Percentiles rank a stretch among this genome's conserved stretches.
Evolutionary conservation across 2,329 filamentous ascomycete genomes (phyloP).

Genomic region (Penicillium sp.): DNA sequence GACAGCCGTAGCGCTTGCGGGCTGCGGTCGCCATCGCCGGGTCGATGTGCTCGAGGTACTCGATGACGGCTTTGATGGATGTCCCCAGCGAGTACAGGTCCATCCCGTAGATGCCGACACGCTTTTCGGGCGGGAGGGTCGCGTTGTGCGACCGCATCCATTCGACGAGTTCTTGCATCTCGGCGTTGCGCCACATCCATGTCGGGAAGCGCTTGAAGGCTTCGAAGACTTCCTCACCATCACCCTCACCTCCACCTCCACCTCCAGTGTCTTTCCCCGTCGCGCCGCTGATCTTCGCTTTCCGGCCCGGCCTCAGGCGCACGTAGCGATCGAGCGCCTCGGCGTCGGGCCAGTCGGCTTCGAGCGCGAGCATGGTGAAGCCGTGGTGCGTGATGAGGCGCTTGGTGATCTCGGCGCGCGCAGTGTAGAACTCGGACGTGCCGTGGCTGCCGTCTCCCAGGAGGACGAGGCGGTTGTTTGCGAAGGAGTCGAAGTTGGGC

Average conservation of each 20-base stretch:
- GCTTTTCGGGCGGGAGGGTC: constrained; percentile 32
- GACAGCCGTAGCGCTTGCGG: constrained; percentile 50
- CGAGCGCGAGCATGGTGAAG: constrained; percentile 57
- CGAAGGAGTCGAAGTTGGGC: constrained; percentile 48
- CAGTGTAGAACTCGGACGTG: constrained; percentile 61
- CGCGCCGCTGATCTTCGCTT: constrained; percentile 35
- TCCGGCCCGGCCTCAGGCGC: constrained; percentile 48
- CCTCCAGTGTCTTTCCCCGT: constrained; percentile 20
- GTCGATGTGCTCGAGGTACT: constrained; percentile 55
- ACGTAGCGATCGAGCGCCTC: constrained; percentile 58
- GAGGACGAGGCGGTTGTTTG: constrained; percentile 47
- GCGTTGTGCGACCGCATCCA: constrained; percentile 56
- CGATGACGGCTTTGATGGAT: constrained; percentile 53
- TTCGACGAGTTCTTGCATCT: constrained; percentile 57
- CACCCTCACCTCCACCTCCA: background rate
- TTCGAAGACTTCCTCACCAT: constrained; percentile 31
- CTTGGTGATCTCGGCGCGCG: constrained; percentile 58
- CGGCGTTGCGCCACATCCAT: constrained; percentile 63
- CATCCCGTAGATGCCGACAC: constrained; percentile 55
- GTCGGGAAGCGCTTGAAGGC: constrained; percentile 58
- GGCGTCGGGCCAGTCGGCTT: constrained; percentile 61
- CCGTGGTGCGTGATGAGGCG: constrained; percentile 56
- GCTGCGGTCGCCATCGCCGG: constrained; percentile 51
- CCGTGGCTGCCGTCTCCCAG: constrained; percentile 57
- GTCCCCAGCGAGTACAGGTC: constrained; percentile 57